Evolutionary conservation across 1,139 yeast genomes (phyloP).

Genomic region (Trichomonascaceae sp.): DNA sequence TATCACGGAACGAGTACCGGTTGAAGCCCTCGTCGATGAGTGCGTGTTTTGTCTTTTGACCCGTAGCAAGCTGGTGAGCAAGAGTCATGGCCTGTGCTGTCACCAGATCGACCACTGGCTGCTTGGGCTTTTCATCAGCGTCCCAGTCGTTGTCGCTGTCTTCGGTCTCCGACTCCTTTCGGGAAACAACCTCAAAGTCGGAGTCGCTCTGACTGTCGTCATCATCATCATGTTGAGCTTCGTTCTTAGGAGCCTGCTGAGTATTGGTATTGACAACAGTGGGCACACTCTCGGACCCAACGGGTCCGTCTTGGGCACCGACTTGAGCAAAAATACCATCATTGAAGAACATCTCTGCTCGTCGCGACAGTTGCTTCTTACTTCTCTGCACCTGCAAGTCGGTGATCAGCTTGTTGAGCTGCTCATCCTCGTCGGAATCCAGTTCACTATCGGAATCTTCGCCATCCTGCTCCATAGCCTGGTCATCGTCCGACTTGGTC

Average conservation of each 20-base stretch:
- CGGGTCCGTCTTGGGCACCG: slow-evolving; percentile 27
- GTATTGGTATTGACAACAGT: slow-evolving; percentile 6
- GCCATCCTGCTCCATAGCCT: slow-evolving; percentile 15
- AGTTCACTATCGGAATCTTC: slow-evolving; percentile 20
- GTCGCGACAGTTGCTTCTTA: slow-evolving; percentile 30
- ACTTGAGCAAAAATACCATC: slow-evolving; percentile 61
- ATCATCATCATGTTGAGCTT: slow-evolving; percentile 8
- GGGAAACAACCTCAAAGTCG: slow-evolving; percentile 17
- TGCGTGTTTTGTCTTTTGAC: slow-evolving; percentile 73
- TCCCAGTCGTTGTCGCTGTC: slow-evolving; percentile 18
- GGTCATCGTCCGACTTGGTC: slow-evolving; percentile 32
- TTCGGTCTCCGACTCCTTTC: slow-evolving; percentile 16
- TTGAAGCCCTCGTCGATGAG: slow-evolving; percentile 84
- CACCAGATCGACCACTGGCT: slow-evolving; percentile 51
- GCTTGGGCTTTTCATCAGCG: slow-evolving; percentile 23
- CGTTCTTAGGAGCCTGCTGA: slow-evolving; percentile 5
- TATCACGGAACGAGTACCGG: slow-evolving; percentile 81
- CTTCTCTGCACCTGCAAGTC: slow-evolving; percentile 22
- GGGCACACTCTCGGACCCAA: slow-evolving; percentile 3
- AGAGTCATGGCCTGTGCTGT: slow-evolving; percentile 96
- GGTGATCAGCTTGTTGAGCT: slow-evolving; percentile 48
- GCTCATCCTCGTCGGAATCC: slow-evolving; percentile 61
- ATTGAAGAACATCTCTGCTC: slow-evolving; percentile 66
- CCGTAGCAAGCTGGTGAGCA: slow-evolving; percentile 90
- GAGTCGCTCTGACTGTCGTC: slow-evolving; percentile 14